Percentiles rank a stretch among this genome's conserved stretches.
phyloP scores from a whole-genome alignment of 139 green algal species.

The Closterium sp. region DNA sequence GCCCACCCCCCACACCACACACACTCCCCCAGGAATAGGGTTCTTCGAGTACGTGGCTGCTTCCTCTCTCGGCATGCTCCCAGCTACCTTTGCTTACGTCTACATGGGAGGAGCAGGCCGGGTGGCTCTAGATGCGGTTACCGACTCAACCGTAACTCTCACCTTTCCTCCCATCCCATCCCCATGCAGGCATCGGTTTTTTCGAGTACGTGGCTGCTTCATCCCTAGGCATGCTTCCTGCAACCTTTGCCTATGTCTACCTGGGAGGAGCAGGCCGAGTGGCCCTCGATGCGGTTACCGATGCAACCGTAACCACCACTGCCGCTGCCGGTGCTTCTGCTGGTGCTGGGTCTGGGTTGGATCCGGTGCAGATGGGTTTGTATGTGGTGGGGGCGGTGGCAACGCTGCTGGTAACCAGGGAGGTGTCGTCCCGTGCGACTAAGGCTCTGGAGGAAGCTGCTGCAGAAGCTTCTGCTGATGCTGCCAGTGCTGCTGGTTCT shows the following conservation, averaged over 20 bases:
- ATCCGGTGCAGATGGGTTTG: slow-evolving; percentile 6
- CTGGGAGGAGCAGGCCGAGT: slow-evolving; percentile 6
- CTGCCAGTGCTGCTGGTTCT: neutral
- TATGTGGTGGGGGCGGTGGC: slow-evolving; percentile 38
- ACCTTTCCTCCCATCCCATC: too few species aligned
- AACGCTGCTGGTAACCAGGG: slow-evolving; percentile 33
- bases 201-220: slow-evolving; percentile 73
- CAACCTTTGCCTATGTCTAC: slow-evolving; percentile 67
- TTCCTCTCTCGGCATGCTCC: slow-evolving; percentile 88
- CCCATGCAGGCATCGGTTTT: slow-evolving; percentile 67
- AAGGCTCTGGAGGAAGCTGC: slow-evolving; percentile 15
- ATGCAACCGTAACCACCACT: too few species aligned
- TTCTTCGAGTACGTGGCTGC: slow-evolving; percentile 76
- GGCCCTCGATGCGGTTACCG: too few species aligned
- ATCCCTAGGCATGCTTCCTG: slow-evolving; percentile 92
- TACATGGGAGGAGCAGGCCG: slow-evolving; percentile 22
- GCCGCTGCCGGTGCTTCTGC: neutral
- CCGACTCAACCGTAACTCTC: too few species aligned
- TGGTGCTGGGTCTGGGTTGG: neutral
- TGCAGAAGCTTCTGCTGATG: neutral
- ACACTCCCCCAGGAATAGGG: too few species aligned
- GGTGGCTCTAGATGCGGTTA: too few species aligned
- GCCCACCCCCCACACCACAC: too few species aligned
- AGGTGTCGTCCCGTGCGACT: slow-evolving; percentile 17
- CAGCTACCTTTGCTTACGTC: slow-evolving; percentile 72